phyloP scores from a whole-genome alignment of 495 filamentous ascomycete genomes.

The Amorphotheca resinae region DNA sequence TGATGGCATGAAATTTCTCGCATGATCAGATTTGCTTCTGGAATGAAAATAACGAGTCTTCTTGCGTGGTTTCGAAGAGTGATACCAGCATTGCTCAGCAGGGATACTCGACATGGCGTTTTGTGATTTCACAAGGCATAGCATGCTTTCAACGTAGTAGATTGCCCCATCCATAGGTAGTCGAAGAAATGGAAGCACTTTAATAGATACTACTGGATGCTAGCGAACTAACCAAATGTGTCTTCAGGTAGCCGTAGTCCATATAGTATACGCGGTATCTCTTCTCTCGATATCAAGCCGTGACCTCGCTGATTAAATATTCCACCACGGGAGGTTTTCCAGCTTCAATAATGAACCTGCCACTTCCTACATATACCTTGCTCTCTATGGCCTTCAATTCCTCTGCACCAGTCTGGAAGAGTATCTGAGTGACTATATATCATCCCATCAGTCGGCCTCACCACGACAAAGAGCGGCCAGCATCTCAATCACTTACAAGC shows the following conservation, averaged over 20 bases:
- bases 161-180: not conserved
- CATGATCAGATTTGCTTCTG: not conserved
- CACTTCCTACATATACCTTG: slow-evolving; percentile 42
- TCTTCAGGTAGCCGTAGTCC: no score
- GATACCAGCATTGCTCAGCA: slow-evolving; percentile 6
- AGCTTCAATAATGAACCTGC: slow-evolving; percentile 39
- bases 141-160: not conserved
- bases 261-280: no score
- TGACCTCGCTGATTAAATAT: slow-evolving; percentile 47
- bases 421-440: slow-evolving; percentile 34
- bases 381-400: slow-evolving; percentile 38
- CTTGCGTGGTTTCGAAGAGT: slow-evolving; percentile 10
- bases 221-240: no score
- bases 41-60: slow-evolving; percentile 4
- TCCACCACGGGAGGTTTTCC: slow-evolving; percentile 43
- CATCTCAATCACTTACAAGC: slow-evolving; percentile 32
- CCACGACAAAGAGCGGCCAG: no score
- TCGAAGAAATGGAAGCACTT: not conserved
- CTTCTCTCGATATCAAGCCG: no score
- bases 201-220: no score
- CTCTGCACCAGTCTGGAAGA: slow-evolving; percentile 40
- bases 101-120: slow-evolving; percentile 3
- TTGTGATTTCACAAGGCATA: not conserved
- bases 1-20: slow-evolving; percentile 8
- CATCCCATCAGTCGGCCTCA: not conserved